Evolutionary conservation across 495 filamentous ascomycete genomes (phyloP).

Genomic region (Aspergillus conjunctus): DNA sequence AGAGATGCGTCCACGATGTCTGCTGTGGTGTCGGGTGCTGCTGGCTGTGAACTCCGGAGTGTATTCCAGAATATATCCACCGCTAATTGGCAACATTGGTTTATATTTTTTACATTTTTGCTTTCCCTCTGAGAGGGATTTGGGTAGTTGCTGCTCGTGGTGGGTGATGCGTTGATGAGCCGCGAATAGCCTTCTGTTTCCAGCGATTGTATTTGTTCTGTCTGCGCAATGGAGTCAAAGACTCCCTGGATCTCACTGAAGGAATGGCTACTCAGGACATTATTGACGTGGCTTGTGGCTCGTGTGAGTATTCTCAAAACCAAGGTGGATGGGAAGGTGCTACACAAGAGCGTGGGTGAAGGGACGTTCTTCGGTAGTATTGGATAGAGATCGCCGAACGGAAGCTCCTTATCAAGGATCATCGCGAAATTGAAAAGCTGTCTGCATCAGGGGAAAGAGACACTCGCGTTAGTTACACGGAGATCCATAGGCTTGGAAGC

Average conservation of each 20-base stretch:
- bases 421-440: background rate
- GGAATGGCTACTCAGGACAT: background rate
- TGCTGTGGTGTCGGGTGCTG: background rate
- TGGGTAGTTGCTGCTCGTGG: too few relatives aligned
- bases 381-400: background rate
- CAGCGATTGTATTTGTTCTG: background rate
- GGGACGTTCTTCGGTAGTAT: background rate
- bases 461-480: background rate
- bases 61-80: slow-evolving; percentile 5
- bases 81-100: background rate
- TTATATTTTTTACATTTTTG: background rate
- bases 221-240: background rate
- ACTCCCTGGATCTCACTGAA: background rate
- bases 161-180: too few relatives aligned
- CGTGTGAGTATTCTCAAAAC: background rate
- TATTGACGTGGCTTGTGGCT: background rate
- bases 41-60: background rate
- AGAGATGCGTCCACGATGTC: background rate
- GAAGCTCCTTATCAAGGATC: background rate
- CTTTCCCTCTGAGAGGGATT: background rate
- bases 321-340: background rate
- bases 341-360: background rate
- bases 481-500: background rate
- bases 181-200: too few relatives aligned
- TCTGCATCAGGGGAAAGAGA: background rate